phyloP scores from a whole-genome alignment of 495 filamentous ascomycete species.

The Lophiotrema nucula region DNA sequence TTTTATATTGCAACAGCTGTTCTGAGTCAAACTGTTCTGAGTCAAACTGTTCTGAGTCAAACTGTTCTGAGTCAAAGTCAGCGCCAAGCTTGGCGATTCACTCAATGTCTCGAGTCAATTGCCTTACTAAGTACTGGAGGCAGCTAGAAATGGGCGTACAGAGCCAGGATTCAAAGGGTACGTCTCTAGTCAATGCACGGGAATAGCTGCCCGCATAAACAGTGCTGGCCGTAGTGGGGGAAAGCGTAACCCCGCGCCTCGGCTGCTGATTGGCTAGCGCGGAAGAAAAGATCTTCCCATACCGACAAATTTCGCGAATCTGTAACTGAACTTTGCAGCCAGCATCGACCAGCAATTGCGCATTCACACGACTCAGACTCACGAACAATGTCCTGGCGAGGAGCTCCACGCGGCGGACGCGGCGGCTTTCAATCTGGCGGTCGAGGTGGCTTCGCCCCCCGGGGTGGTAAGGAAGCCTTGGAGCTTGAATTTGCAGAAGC shows the following conservation, averaged over 20 bases:
- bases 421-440: slow-evolving; percentile 33
- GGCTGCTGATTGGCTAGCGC: too few species aligned
- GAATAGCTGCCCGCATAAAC: too few species aligned
- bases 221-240: too few species aligned
- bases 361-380: neutral
- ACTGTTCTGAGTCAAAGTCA: slow-evolving; percentile 13
- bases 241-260: too few species aligned
- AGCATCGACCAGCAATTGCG: too few species aligned
- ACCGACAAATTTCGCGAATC: too few species aligned
- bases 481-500: slow-evolving; percentile 4
- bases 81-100: slow-evolving; percentile 15
- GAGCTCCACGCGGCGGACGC: slow-evolving; percentile 40
- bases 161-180: too few species aligned
- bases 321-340: too few species aligned
- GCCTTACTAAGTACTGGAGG: too few species aligned
- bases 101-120: neutral
- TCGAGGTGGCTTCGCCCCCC: slow-evolving; percentile 37
- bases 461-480: slow-evolving; percentile 34
- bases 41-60: slow-evolving; percentile 18
- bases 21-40: slow-evolving; percentile 16
- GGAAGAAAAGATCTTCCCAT: too few species aligned
- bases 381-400: slow-evolving; percentile 40
- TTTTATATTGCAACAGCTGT: slow-evolving; percentile 1
- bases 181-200: too few species aligned
- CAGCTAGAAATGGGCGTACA: too few species aligned